A percentile compares a stretch with the other conserved stretches of the same genome.
phyloP scores from a whole-genome alignment of 2,329 filamentous ascomycete species.

The Sodiomyces alkalinus region DNA sequence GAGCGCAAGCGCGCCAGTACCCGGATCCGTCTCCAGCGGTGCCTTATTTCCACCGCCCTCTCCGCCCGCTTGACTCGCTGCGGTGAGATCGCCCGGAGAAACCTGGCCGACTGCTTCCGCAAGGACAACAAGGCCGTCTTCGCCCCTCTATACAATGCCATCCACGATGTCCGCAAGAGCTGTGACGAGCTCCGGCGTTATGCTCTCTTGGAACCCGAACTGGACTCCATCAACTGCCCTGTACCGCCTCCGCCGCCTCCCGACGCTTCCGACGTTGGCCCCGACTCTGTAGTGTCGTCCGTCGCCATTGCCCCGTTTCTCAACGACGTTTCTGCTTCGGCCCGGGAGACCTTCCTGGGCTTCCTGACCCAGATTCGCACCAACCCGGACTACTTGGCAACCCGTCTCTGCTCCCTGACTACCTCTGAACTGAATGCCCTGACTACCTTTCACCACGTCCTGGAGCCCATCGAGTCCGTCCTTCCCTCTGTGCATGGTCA shows the following conservation, averaged over 20 bases:
- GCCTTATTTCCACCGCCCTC: conserved; percentile 58
- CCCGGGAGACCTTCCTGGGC: conserved; percentile 59
- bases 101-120: conserved; percentile 63
- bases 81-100: conserved; percentile 59
- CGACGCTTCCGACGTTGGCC: conserved; percentile 19
- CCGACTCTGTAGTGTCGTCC: conserved; percentile 4
- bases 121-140: conserved; percentile 68
- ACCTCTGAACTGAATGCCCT: conserved; percentile 64
- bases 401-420: conserved; percentile 61
- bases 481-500: conserved; percentile 39
- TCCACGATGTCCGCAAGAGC: conserved; percentile 65
- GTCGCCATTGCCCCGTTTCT: conserved; percentile 40
- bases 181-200: conserved; percentile 58
- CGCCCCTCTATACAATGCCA: conserved; percentile 57
- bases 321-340: conserved; percentile 59
- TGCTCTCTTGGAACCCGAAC: conserved; percentile 56
- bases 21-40: conserved; percentile 57
- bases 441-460: conserved; percentile 60
- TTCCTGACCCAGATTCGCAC: conserved; percentile 73
- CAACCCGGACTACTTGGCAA: conserved; percentile 77
- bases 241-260: conserved; percentile 29
- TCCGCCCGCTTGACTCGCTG: conserved; percentile 61
- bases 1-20: conserved; percentile 65
- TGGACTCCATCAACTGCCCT: conserved; percentile 43
- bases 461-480: conserved; percentile 73